phyloP scores from a whole-genome alignment of 768 basidiomycete genomes.

The Paxillus ammoniavirescens region DNA sequence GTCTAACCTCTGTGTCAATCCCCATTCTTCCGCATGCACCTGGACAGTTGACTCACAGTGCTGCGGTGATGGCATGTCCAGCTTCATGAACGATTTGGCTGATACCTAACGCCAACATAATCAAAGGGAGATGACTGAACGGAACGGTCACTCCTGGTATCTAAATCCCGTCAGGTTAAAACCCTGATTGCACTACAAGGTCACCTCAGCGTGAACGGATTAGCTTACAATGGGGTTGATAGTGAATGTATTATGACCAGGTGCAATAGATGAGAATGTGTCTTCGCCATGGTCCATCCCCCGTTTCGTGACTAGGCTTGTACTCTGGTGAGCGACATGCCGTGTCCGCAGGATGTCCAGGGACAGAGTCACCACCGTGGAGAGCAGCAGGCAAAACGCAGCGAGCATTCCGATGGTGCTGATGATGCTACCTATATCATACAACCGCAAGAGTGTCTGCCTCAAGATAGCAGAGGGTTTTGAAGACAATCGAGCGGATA shows the following conservation, averaged over 20 bases:
- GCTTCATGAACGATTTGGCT: conserved; percentile 77
- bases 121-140: conserved; percentile 62
- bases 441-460: conserved; percentile 35
- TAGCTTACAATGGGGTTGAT: conserved; percentile 32
- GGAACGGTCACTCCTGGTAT: conserved; percentile 85
- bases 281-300: neutral
- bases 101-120: conserved; percentile 58
- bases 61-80: conserved; percentile 76
- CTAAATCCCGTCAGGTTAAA: conserved; percentile 35
- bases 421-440: conserved; percentile 48
- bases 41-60: conserved; percentile 49
- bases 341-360: conserved; percentile 10
- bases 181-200: neutral
- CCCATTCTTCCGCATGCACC: neutral
- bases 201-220: neutral
- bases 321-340: neutral
- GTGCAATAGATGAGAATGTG: neutral
- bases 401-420: conserved; percentile 48
- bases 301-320: conserved; percentile 16
- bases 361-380: conserved; percentile 29
- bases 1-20: conserved; percentile 40
- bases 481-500: conserved; percentile 36
- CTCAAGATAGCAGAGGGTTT: conserved; percentile 26
- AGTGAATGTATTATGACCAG: conserved; percentile 7
- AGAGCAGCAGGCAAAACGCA: conserved; percentile 39